Conservation (phyloP, 2,329 filamentous ascomycete genomes). For the Trichoderma simmonsii region DNA sequence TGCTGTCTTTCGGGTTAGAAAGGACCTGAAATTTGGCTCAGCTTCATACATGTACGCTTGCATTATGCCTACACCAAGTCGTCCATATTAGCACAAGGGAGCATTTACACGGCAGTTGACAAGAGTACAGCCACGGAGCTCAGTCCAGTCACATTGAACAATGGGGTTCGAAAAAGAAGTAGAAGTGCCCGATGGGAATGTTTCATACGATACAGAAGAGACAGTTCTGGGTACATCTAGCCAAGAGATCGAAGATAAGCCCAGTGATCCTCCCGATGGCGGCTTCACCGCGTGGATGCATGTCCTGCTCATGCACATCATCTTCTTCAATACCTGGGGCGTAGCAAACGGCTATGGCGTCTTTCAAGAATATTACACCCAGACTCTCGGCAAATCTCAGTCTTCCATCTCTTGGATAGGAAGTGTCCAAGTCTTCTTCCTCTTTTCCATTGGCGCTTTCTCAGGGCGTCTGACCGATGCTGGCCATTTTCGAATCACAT, state of each 20-base stretch:
- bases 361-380: not conserved
- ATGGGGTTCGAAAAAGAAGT: not conserved
- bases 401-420: not conserved
- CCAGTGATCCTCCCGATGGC: not conserved
- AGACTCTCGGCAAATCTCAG: not conserved
- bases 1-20: not conserved
- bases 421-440: not conserved
- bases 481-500: not conserved
- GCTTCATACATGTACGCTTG: not conserved
- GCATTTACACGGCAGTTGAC: not conserved
- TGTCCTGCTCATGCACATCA: not conserved
- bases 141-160: not conserved
- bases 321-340: not conserved
- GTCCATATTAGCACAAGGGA: not conserved
- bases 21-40: not conserved
- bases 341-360: not conserved
- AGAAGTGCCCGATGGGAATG: not conserved
- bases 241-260: not conserved
- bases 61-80: not conserved
- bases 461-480: not conserved
- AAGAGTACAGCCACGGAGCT: not conserved
- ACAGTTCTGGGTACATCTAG: no score
- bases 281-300: not conserved
- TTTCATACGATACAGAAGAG: not conserved
- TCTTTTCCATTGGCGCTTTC: not conserved